These are phyloP conservation scores for Aurinia saxatilis DNA, from an alignment of 345 rosid species.

Conservation along the genomic window DNA sequence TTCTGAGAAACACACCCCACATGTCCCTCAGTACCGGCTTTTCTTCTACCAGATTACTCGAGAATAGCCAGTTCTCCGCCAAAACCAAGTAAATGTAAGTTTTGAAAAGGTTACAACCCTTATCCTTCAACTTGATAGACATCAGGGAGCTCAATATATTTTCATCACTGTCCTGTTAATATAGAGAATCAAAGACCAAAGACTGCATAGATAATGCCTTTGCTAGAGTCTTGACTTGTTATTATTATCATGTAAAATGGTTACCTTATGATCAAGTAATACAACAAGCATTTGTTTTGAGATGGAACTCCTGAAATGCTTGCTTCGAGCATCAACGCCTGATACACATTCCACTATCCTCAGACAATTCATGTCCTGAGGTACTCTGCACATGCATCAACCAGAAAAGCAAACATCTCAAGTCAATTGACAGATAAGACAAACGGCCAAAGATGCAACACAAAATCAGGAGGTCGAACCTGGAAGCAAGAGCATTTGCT, in stretches of 20 bases:
- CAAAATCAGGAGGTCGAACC: conserved; percentile 31
- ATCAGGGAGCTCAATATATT: conserved; percentile 49
- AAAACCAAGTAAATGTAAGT: conserved; percentile 55
- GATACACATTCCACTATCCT: conserved; percentile 63
- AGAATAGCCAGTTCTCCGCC: conserved; percentile 70
- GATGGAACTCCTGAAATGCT: conserved; percentile 52
- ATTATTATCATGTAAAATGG: background rate
- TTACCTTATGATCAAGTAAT: conserved; percentile 60
- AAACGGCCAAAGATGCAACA: background rate
- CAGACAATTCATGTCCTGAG: conserved; percentile 73
- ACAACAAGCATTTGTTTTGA: conserved; percentile 51
- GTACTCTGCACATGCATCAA: conserved; percentile 45
- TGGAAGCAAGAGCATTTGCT: conserved; percentile 58
- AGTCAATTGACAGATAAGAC: background rate
- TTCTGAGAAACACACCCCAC: conserved; percentile 67
- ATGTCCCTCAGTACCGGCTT: conserved; percentile 51
- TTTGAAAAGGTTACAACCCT: conserved; percentile 53
- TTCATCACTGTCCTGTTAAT: conserved; percentile 50
- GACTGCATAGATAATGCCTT: background rate
- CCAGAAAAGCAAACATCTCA: background rate
- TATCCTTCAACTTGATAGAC: conserved; percentile 54
- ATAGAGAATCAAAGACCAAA: background rate
- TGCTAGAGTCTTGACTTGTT: background rate
- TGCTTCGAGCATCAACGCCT: conserved; percentile 46
- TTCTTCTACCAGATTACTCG: conserved; percentile 32